These are phyloP conservation scores for Cicer yamashitae DNA, from an alignment of 306 rosid species.

Conservation along the genomic window DNA sequence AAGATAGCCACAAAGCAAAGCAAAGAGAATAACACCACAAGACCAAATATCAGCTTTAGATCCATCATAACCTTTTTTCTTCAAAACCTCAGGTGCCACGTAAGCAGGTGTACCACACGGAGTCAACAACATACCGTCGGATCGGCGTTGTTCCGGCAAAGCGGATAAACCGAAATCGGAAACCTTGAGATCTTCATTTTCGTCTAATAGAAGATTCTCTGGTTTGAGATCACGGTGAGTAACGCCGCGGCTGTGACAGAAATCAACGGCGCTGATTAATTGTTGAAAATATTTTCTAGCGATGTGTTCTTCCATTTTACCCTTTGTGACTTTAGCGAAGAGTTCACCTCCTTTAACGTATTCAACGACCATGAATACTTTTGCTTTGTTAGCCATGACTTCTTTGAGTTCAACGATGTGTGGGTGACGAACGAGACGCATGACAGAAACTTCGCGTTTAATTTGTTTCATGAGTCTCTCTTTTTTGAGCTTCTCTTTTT, in stretches of 20 bases:
- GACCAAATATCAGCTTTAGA: constrained; percentile 89
- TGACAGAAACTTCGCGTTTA: constrained; percentile 75
- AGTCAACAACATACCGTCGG: constrained; percentile 76
- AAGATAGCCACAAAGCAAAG: constrained; percentile 65
- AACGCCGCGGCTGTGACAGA: constrained; percentile 86
- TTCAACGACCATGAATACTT: constrained; percentile 76
- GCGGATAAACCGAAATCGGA: constrained; percentile 85
- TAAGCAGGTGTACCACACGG: constrained; percentile 90
- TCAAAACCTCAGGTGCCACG: constrained; percentile 85
- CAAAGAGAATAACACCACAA: constrained; percentile 74
- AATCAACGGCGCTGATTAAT: constrained; percentile 71
- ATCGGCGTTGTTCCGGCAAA: constrained; percentile 70
- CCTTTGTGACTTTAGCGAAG: constrained; percentile 61
- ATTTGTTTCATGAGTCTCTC: constrained; percentile 70
- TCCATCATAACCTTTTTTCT: constrained; percentile 80
- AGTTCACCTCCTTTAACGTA: constrained; percentile 73
- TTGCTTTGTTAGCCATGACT: constrained; percentile 79
- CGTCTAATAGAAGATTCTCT: constrained; percentile 76
- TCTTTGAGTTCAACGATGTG: constrained; percentile 73
- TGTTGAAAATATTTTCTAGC: constrained; percentile 81
- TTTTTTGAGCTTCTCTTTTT: constrained; percentile 63
- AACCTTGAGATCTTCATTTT: constrained; percentile 69
- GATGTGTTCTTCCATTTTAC: constrained; percentile 60
- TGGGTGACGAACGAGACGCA: constrained; percentile 79
- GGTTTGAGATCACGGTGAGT: constrained; percentile 86